Evolutionary conservation across 1,284 basidiomycete genomes (phyloP), one percentile per base, ranked within the genome.

Genomic region (Trametes polyzona): DNA sequence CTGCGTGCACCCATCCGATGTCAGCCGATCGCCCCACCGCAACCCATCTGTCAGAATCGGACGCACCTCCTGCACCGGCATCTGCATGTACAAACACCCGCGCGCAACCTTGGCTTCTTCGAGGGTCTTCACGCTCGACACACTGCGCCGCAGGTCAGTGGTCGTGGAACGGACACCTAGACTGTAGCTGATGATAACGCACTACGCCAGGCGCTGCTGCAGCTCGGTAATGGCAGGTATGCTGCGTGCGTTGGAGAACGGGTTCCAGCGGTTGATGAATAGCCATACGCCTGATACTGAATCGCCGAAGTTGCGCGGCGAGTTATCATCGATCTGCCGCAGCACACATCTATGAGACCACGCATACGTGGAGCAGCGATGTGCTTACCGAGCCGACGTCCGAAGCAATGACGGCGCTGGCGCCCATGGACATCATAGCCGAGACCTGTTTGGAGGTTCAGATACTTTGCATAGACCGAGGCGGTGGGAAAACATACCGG

Each of bases 281-380:
- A 99, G 83, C 93, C 95, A 98, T 89, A 95, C 98, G 21, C 97
- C 97, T 2, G 96, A 98, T 0, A 99, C 83, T 0, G 93, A 90
- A 68, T 99, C 97, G 5, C 96, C 96, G 72, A 96, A 98, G 65
- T 92, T 89, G 37, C 96, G 83, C 0, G 96, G 94, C 1, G 92
- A 94, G 59, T 96, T 98, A 71, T 99, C 97, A 70, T 98, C 96
- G 55, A 95, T 76, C 90, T 88, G 39, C 36, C 49, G 33, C 42
- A 59, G 29, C 35, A 51, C 32, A 35, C 9, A 36, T 56, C 23
- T 57, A 23, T 27, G 17, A 41, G 19, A 26, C 42, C 49, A 32
- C 33, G 23, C 19, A 8, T 3, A 5, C 33, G 11, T 32, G 12
- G 10, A 36, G 36, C 2, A 26, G 29, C 8, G 27, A 36, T 23